Percentiles rank a stretch among this genome's conserved stretches.
Conservation (phyloP, 495 filamentous ascomycete genomes). For the Sabuloglossum arenarium region DNA sequence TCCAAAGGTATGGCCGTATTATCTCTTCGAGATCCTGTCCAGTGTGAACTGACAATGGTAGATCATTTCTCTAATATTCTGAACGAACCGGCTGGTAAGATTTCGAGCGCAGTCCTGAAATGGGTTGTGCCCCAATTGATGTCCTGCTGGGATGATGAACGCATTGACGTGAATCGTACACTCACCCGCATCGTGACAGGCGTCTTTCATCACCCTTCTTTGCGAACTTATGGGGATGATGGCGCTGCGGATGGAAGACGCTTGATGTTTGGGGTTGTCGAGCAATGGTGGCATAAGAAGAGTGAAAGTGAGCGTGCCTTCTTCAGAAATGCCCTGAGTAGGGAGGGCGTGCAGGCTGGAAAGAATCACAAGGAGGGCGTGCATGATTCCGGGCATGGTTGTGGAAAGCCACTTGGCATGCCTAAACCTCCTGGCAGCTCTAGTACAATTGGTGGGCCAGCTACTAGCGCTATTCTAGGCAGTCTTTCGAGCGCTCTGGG, state of each 20-base stretch:
- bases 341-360: conserved; percentile 51
- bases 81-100: conserved; percentile 70
- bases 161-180: conserved; percentile 39
- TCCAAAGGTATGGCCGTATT: conserved; percentile 40
- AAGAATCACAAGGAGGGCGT: conserved; percentile 70
- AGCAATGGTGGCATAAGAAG: conserved; percentile 60
- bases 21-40: conserved; percentile 30
- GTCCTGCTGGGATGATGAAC: conserved; percentile 62
- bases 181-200: conserved; percentile 57
- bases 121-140: conserved; percentile 79
- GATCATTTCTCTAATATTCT: conserved; percentile 28
- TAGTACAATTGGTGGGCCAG: conserved; percentile 13
- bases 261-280: conserved; percentile 56
- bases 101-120: conserved; percentile 52
- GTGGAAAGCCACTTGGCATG: conserved; percentile 47
- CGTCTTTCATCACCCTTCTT: conserved; percentile 73
- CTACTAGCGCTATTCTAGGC: conserved; percentile 4
- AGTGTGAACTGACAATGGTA: not conserved
- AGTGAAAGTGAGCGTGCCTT: conserved; percentile 33
- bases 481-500: conserved; percentile 5
- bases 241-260: conserved; percentile 49
- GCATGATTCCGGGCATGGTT: conserved; percentile 69
- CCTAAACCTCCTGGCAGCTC: conserved; percentile 23
- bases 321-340: conserved; percentile 50
- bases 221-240: conserved; percentile 45